Evolutionary conservation across 495 filamentous ascomycete species (phyloP).

Genomic region (Penicillium ochrochloron): DNA sequence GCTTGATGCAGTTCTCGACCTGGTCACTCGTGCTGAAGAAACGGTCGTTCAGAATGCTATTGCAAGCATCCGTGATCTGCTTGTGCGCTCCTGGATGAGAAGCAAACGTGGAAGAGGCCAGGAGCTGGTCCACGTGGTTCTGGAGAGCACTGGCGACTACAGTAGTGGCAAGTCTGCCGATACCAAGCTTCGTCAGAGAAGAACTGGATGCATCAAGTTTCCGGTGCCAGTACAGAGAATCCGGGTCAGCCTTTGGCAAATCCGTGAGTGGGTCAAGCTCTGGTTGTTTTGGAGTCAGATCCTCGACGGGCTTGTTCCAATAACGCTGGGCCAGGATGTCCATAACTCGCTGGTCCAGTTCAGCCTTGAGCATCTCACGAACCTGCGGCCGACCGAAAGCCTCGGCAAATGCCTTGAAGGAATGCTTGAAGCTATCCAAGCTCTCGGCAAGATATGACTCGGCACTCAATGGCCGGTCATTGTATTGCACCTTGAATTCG

Average conservation of each 20-base stretch:
- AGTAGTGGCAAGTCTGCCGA: slow-evolving; percentile 88
- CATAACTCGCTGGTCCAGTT: slow-evolving; percentile 92
- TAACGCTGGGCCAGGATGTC: slow-evolving; percentile 94
- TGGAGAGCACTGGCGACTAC: slow-evolving; percentile 89
- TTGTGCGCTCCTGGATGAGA: slow-evolving; percentile 89
- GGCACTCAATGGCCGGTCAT: slow-evolving; percentile 90
- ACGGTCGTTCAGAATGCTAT: slow-evolving; percentile 86
- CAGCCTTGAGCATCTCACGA: slow-evolving; percentile 83
- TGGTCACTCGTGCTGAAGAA: slow-evolving; percentile 97
- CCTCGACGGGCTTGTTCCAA: slow-evolving; percentile 95
- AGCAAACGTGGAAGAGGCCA: slow-evolving; percentile 79
- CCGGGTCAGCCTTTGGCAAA: slow-evolving; percentile 79
- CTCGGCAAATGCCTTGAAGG: slow-evolving; percentile 90
- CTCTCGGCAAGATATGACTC: slow-evolving; percentile 96
- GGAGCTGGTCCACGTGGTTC: slow-evolving; percentile 76
- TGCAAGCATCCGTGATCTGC: slow-evolving; percentile 87
- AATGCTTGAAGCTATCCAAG: slow-evolving; percentile 96
- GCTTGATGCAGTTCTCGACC: slow-evolving; percentile 99
- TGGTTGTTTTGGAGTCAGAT: slow-evolving; percentile 61
- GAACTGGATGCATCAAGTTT: slow-evolving; percentile 93
- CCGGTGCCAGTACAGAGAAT: slow-evolving; percentile 88
- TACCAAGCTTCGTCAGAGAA: slow-evolving; percentile 87
- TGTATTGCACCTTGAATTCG: slow-evolving; percentile 99
- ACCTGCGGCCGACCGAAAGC: slow-evolving; percentile 89
- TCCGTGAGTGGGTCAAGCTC: slow-evolving; percentile 76